Conservation (phyloP, 805 yeast species). For the Candida easanensis region DNA sequence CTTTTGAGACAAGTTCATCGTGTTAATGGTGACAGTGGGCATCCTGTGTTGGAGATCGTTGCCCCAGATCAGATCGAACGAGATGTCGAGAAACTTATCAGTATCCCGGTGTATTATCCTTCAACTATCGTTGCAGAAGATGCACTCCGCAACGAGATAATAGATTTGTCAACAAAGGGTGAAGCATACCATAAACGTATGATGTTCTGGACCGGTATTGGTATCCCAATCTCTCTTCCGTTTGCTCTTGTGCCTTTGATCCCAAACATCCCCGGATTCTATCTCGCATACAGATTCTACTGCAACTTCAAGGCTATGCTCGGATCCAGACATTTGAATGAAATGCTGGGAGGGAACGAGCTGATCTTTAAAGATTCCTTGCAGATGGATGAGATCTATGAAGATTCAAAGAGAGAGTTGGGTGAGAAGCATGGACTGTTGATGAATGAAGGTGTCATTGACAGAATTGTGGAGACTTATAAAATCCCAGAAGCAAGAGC, state of each 20-base stretch:
- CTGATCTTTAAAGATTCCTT: slow-evolving; percentile 33
- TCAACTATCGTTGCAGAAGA: slow-evolving; percentile 30
- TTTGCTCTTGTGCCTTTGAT: slow-evolving; percentile 77
- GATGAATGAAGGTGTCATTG: slow-evolving; percentile 44
- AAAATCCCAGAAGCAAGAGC: slow-evolving; percentile 43
- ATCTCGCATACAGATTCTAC: slow-evolving; percentile 74
- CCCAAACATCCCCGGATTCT: slow-evolving; percentile 92
- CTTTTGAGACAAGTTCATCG: slow-evolving; percentile 40
- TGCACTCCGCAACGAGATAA: slow-evolving; percentile 37
- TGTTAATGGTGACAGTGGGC: not conserved
- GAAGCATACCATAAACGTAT: slow-evolving; percentile 52
- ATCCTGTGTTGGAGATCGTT: slow-evolving; percentile 1
- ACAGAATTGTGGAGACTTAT: slow-evolving; percentile 41
- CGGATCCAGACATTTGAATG: slow-evolving; percentile 69
- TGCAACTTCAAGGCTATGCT: slow-evolving; percentile 77
- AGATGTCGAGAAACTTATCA: slow-evolving; percentile 21
- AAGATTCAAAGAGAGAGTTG: slow-evolving; percentile 4
- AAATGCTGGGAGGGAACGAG: slow-evolving; percentile 46
- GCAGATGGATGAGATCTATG: slow-evolving; percentile 31
- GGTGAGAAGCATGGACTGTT: slow-evolving; percentile 32
- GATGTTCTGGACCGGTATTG: slow-evolving; percentile 50
- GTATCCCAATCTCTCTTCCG: slow-evolving; percentile 78
- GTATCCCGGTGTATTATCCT: slow-evolving; percentile 54
- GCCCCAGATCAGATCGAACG: slow-evolving; percentile 12
- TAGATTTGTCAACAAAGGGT: slow-evolving; percentile 41